These are phyloP conservation scores for Hondaea fermentalgiana DNA, from an alignment of 108 stramenopile genomes.

Conservation along the genomic window DNA sequence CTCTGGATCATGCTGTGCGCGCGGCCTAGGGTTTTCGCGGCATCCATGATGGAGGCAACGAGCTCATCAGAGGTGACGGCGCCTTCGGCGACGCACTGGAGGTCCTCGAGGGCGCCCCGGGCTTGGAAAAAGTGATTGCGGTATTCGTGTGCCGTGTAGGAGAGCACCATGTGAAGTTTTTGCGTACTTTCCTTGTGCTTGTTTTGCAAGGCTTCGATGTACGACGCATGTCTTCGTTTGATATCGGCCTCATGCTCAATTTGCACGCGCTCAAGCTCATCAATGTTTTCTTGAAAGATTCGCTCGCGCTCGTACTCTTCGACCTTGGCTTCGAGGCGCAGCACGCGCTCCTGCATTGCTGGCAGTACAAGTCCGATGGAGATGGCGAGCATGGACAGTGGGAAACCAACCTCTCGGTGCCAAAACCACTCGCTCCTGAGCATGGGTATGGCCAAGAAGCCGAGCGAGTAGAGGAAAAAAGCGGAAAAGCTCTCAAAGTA, in stretches of 20 bases:
- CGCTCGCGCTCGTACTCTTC: not conserved
- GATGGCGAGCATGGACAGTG: not conserved
- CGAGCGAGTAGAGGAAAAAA: not conserved
- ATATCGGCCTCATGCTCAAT: not conserved
- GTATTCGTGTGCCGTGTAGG: not conserved
- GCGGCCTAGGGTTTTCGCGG: not conserved
- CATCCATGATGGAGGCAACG: not conserved
- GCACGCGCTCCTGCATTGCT: not conserved
- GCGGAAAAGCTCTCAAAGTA: not conserved
- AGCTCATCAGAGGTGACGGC: no score
- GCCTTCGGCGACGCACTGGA: not conserved
- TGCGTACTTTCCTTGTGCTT: not conserved
- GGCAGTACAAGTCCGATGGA: not conserved
- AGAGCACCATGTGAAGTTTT: not conserved
- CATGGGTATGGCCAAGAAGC: not conserved
- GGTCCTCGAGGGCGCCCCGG: not conserved
- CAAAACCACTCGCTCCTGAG: not conserved
- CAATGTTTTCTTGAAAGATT: not conserved
- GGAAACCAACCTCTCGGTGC: not conserved
- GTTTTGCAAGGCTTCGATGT: not conserved
- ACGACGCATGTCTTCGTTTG: not conserved
- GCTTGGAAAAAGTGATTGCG: not conserved
- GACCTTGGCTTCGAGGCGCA: not conserved
- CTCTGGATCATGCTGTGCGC: not conserved
- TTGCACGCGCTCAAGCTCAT: not conserved